A percentile compares a stretch with the other conserved stretches of the same genome.
phyloP scores from a whole-genome alignment of 441 rosid species.

The Daphne laureola region DNA sequence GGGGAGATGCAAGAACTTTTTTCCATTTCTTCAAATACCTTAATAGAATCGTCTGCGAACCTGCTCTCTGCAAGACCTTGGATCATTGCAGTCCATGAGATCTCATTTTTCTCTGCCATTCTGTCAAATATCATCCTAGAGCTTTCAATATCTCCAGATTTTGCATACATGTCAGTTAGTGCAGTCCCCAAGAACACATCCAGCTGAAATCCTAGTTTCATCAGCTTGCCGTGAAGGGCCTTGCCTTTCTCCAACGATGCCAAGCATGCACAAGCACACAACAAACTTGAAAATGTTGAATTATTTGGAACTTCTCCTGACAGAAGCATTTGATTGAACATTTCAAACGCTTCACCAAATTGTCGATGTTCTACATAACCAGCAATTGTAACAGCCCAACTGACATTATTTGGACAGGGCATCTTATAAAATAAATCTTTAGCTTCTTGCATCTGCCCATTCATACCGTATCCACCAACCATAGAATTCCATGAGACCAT shows the following conservation, averaged over 20 bases:
- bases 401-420: constrained; percentile 25
- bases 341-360: constrained; percentile 34
- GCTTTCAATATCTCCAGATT: constrained; percentile 46
- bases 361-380: constrained; percentile 39
- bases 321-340: constrained; percentile 41
- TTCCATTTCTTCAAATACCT: constrained; percentile 40
- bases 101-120: constrained; percentile 36
- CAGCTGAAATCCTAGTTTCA: constrained; percentile 34
- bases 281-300: constrained; percentile 43
- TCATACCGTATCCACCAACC: constrained; percentile 36
- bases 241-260: constrained; percentile 48
- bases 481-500: constrained; percentile 51
- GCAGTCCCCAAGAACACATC: constrained; percentile 47
- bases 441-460: constrained; percentile 47
- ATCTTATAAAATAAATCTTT: constrained; percentile 32
- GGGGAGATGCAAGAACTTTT: constrained; percentile 24
- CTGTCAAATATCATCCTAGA: constrained; percentile 33
- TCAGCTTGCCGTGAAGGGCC: constrained; percentile 43
- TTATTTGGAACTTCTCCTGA: constrained; percentile 32
- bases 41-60: constrained; percentile 34
- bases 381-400: constrained; percentile 40
- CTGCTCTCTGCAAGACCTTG: constrained; percentile 59
- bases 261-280: constrained; percentile 40
- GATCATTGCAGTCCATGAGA: constrained; percentile 51
- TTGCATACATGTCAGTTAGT: constrained; percentile 59